A percentile compares a stretch with the other conserved stretches of the same genome.
Conservation (phyloP, 2,329 filamentous ascomycete genomes). For the Phaeosphaeriaceae sp. region DNA sequence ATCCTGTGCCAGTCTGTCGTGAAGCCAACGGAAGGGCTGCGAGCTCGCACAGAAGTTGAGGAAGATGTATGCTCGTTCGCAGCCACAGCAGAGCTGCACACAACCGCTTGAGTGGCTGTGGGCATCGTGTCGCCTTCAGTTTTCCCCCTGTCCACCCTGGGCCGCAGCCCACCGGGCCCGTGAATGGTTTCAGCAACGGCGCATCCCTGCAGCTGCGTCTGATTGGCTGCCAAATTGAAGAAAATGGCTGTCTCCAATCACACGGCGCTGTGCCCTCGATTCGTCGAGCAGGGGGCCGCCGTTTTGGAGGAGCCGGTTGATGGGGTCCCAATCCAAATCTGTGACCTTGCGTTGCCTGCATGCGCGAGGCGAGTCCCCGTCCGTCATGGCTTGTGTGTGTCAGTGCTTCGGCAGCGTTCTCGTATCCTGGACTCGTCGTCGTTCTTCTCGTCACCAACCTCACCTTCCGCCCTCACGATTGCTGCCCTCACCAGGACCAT, state of each 20-base stretch:
- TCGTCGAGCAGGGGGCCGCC: background rate
- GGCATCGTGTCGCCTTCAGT: background rate
- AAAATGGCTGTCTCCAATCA: background rate
- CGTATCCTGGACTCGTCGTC: constrained; percentile 35
- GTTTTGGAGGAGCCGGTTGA: background rate
- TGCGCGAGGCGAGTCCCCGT: constrained; percentile 1
- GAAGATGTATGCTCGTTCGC: background rate
- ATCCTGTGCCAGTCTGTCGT: background rate
- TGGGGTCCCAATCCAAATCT: background rate
- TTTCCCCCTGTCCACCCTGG: background rate
- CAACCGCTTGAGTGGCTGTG: background rate
- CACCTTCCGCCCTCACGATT: constrained; percentile 22
- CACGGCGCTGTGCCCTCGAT: background rate
- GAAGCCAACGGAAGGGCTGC: background rate
- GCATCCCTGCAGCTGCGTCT: background rate
- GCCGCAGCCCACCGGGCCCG: background rate
- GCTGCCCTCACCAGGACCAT: constrained; percentile 29
- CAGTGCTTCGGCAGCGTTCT: constrained; percentile 17
- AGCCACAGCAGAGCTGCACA: background rate
- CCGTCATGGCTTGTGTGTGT: constrained; percentile 7
- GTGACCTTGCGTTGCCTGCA: constrained; percentile 17
- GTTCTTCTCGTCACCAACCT: constrained; percentile 33
- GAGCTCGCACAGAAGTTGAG: background rate
- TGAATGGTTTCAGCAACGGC: background rate
- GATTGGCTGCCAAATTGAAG: background rate